Evolutionary conservation across 2,329 filamentous ascomycete genomes (phyloP), one percentile per base, ranked within the genome.

Genomic region (Xylaria multiplex): DNA sequence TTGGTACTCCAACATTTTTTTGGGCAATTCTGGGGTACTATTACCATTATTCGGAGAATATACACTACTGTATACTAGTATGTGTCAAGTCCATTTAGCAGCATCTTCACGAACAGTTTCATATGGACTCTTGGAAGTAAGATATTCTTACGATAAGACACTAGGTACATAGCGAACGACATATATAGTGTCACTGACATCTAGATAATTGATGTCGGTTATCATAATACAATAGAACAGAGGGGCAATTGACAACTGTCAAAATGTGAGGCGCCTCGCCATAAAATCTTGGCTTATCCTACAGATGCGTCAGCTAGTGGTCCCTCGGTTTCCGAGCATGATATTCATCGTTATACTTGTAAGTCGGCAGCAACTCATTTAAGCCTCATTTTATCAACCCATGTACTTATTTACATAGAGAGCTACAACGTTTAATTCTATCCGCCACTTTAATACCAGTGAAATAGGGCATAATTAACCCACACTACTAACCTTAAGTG

Each of bases 351-450:
- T 27, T 37, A 56, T 24, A 19, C 19, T 19, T 19, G 19, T 19
- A 53, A 53, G 40, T 14, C 27, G 45, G 59, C n/a, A 50, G 59
- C n/a, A 46, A 46, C 40, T 37, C 37, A 32, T 24, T 56, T 59
- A 30, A 63, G 59, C 43, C 59, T 59, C 54, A 46, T 48, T 40
- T 19, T 9, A 11, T 27, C 27, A 27, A 27, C 24, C 42, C 40
- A 27, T 42, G 35, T 65, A 24, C 40, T 14, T 43, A 8, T 37
- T 32, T 54, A 30, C 32, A 32, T 19, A 19, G 19, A 19, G 19
- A 19, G 19, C 19, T 48, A 37, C 46, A 37, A 50, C 42, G n/a
- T 30, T 62, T 49, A 14, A 22, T 19, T 9, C 8, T 22, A 11
- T 45, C 16, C 6, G n/a, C 40, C 43, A 24, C 43, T 32, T 50